Percentiles rank a stretch among this genome's conserved stretches.
phyloP scores from a whole-genome alignment of 1,284 basidiomycete species.

The Polyporus tsugae region DNA sequence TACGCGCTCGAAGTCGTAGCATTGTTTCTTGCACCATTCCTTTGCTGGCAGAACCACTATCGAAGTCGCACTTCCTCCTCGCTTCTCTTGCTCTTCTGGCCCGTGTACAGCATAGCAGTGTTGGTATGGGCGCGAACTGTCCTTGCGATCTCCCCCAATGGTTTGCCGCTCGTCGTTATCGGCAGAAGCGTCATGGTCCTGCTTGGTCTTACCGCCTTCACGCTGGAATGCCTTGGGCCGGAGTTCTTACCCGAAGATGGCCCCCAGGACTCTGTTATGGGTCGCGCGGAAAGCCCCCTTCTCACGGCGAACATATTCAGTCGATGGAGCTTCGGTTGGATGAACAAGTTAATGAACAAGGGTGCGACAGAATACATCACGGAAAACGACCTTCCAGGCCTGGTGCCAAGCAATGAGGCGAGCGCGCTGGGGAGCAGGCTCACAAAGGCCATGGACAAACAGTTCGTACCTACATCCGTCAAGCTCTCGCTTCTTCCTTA shows the following conservation, averaged over 20 bases:
- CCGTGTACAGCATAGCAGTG: constrained; percentile 65
- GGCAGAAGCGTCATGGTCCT: constrained; percentile 57
- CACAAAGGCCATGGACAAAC: constrained; percentile 65
- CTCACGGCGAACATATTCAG: constrained; percentile 88
- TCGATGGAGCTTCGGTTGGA: constrained; percentile 81
- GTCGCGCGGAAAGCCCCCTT: constrained; percentile 73
- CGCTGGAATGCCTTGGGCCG: constrained; percentile 77
- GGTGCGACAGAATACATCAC: constrained; percentile 71
- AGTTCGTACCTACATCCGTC: constrained; percentile 48
- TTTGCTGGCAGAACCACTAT: constrained; percentile 78
- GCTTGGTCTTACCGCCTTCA: constrained; percentile 67
- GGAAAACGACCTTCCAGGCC: constrained; percentile 79
- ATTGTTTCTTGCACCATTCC: constrained; percentile 51
- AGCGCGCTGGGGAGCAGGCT: constrained; percentile 74
- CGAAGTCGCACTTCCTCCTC: constrained; percentile 83
- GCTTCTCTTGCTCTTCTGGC: constrained; percentile 86
- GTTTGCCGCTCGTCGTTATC: constrained; percentile 48
- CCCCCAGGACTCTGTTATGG: constrained; percentile 47
- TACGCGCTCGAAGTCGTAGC: constrained; percentile 68
- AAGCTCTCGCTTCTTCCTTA: neutral
- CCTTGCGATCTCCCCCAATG: constrained; percentile 41
- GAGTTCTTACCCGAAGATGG: constrained; percentile 56
- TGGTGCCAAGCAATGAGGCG: constrained; percentile 77
- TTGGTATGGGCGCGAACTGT: constrained; percentile 73
- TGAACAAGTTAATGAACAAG: constrained; percentile 80